Base-by-base conservation (phyloP, 768 basidiomycete genomes). In the Leccinum disarticulatum region DNA sequence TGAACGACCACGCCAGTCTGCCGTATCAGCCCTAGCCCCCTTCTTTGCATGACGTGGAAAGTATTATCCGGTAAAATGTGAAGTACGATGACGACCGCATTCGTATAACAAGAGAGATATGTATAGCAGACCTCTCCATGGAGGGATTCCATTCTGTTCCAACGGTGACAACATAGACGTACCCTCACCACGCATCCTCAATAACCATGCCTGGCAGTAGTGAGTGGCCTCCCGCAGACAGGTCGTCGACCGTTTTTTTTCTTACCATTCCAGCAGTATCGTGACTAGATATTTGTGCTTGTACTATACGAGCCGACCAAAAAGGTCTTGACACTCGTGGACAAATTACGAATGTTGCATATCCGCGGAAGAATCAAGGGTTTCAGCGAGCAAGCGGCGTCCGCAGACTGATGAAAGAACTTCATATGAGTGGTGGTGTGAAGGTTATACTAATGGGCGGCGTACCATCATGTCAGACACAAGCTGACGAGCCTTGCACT, bases 221-320 rank as follows among this genome's bases (percentile, higher is more conserved):
- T 41, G 17, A 4, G 38, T 38, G 14, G 27, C 38, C 38, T 38
- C 38, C 38, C 2, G 13, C 14, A 41, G 38, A 10, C 17, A 17
- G 5, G 13, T 30, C 55, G 38, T 33, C 13, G 52, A 46, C 17
- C 0, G n/a, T 0, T 52, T 15, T 9, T 53, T 28, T 28, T 28
- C 62, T 68, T 57, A 64, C 25, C 50, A 7, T 6, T 13, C 50
- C 28, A 28, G 28, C 28, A 28, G 22, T 5, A n/a, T 41, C 38
- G 17, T 41, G 38, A 41, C 38, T 17, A 41, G 38, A 41, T 17
- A 41, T n/a, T 17, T 38, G 8, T 8, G 36, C 36, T 35, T 35
- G 35, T 35, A 38, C 36, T 41, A 41, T 41, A n/a, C 17, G 41
- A 41, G 41, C 3, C 14, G 6, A 36, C 36, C 41, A 3, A n/a